Percentiles rank a stretch among this genome's conserved stretches.
Evolutionary conservation across 148 eudicot genomes (phyloP).

Genomic region (Polygonum aviculare): DNA sequence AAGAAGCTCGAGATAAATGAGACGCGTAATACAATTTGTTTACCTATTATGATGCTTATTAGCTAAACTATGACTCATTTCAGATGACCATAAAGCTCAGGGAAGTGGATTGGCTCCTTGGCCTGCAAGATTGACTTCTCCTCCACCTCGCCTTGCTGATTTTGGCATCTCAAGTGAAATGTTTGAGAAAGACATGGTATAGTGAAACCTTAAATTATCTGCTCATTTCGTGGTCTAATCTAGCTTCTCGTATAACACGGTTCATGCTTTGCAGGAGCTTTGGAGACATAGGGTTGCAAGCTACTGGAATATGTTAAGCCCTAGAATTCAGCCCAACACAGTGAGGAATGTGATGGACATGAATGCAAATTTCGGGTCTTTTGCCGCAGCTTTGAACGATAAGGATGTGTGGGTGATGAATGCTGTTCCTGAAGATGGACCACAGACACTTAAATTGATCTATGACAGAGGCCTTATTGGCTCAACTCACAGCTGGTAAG

Average conservation of each 20-base stretch:
- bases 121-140: constrained; percentile 88
- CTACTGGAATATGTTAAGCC: constrained; percentile 73
- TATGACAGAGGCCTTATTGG: constrained; percentile 96
- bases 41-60: neutral
- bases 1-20: too few species aligned
- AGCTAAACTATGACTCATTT: constrained; percentile 9
- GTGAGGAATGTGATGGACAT: constrained; percentile 93
- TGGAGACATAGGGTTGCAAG: constrained; percentile 80
- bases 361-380: constrained; percentile 93
- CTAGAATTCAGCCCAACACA: constrained; percentile 62
- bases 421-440: constrained; percentile 91
- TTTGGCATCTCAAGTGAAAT: constrained; percentile 68
- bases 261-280: constrained; percentile 43
- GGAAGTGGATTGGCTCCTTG: constrained; percentile 94
- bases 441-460: constrained; percentile 83
- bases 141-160: constrained; percentile 98
- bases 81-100: constrained; percentile 79
- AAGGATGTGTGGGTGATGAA: constrained; percentile 99
- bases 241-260: neutral
- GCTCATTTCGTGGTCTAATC: neutral
- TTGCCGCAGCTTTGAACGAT: constrained; percentile 89
- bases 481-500: constrained; percentile 71
- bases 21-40: neutral
- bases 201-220: neutral
- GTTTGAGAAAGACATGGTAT: constrained; percentile 92